A percentile compares a stretch with the other conserved stretches of the same genome.
phyloP scores from a whole-genome alignment of 2,329 filamentous ascomycete species.

The Hirsutella rhossiliensis region DNA sequence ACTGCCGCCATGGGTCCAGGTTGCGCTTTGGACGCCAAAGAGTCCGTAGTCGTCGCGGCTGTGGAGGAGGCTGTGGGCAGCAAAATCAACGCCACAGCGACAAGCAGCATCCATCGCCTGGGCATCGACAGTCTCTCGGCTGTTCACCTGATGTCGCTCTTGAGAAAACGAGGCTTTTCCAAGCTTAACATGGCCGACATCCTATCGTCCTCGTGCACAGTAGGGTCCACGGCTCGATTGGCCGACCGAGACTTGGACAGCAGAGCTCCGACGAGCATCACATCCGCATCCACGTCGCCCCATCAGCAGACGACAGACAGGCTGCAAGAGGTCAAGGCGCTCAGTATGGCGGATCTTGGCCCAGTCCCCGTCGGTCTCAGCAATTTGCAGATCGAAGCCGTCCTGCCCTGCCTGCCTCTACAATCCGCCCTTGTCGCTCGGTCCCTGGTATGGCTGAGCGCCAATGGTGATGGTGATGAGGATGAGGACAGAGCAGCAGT shows the following conservation, averaged over 20 bases:
- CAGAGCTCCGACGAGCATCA: too few species aligned
- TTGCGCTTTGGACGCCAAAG: background rate
- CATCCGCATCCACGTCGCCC: too few species aligned
- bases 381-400: constrained; percentile 1
- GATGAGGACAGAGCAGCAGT: background rate
- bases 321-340: too few species aligned
- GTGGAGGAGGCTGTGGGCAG: constrained; percentile 5
- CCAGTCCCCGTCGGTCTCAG: background rate
- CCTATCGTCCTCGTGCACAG: constrained; percentile 4
- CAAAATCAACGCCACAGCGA: background rate
- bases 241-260: background rate
- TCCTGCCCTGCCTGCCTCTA: constrained; percentile 8
- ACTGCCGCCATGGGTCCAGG: background rate
- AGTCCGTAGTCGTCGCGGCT: constrained; percentile 3
- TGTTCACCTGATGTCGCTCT: constrained; percentile 7
- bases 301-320: too few species aligned
- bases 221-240: constrained; percentile 3
- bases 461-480: background rate
- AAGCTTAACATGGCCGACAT: constrained; percentile 3
- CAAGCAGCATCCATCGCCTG: constrained; percentile 5
- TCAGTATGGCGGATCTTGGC: background rate
- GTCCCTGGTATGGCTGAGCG: constrained; percentile 6
- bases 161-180: constrained; percentile 6
- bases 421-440: constrained; percentile 6
- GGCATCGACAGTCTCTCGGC: constrained; percentile 10